Conservation (phyloP, 2,329 filamentous ascomycete species). For the Nigrospora oryzae region DNA sequence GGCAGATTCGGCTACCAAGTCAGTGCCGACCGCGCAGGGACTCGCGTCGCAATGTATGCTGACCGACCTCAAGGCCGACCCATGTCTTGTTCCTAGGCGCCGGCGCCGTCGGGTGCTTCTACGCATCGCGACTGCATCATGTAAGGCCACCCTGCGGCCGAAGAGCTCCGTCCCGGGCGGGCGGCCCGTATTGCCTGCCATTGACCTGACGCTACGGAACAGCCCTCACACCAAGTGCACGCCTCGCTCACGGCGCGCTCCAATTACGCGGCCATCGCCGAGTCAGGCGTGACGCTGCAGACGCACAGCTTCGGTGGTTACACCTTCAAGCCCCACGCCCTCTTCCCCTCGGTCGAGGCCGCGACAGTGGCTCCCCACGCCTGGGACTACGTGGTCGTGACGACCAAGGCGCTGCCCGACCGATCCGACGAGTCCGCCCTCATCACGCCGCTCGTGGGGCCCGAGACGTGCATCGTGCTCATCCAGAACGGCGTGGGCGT, state of each 20-base stretch:
- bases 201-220: background rate
- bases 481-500: constrained; percentile 68
- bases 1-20: no score
- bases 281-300: constrained; percentile 52
- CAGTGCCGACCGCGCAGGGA: no score
- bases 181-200: background rate
- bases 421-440: constrained; percentile 51
- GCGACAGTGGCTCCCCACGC: constrained; percentile 20
- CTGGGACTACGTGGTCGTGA: constrained; percentile 62
- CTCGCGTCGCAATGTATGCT: no score
- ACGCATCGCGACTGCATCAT: constrained; percentile 58
- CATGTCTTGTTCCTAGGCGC: constrained; percentile 61
- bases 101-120: constrained; percentile 66
- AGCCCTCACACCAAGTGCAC: constrained; percentile 42
- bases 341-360: constrained; percentile 53
- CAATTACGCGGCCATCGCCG: constrained; percentile 58
- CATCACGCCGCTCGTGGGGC: constrained; percentile 50
- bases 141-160: constrained; percentile 22
- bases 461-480: constrained; percentile 50
- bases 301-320: constrained; percentile 63
- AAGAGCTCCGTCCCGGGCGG: background rate
- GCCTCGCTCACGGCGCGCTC: constrained; percentile 67
- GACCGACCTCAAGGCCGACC: constrained; percentile 25
- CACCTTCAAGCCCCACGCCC: constrained; percentile 50
- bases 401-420: constrained; percentile 63